Conservation (phyloP, 1,284 basidiomycete genomes). For the Ustilago lituana region DNA sequence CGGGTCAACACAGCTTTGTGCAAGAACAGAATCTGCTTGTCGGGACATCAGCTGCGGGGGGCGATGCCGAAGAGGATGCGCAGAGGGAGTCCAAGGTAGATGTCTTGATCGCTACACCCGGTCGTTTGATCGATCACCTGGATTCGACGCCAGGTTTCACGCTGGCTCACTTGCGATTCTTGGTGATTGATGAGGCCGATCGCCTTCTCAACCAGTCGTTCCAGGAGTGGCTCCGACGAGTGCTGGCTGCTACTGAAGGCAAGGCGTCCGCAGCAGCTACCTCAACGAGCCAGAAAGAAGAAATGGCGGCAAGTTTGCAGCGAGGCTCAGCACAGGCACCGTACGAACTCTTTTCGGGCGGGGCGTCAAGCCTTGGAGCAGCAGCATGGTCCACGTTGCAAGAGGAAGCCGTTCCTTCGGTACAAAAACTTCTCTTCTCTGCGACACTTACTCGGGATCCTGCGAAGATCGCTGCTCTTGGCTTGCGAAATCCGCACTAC, state of each 20-base stretch:
- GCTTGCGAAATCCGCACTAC: conserved; percentile 83
- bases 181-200: conserved; percentile 98
- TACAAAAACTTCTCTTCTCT: conserved; percentile 95
- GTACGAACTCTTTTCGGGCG: conserved; percentile 15
- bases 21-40: conserved; percentile 63
- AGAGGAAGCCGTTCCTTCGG: conserved; percentile 66
- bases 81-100: conserved; percentile 73
- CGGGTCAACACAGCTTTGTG: conserved; percentile 64
- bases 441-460: conserved; percentile 95
- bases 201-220: conserved; percentile 92
- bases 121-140: conserved; percentile 91
- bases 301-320: background rate
- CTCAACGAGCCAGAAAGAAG: background rate
- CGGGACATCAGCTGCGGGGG: background rate
- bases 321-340: conserved; percentile 18
- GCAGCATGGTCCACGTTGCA: conserved; percentile 25
- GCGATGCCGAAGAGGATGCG: conserved; percentile 9
- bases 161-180: conserved; percentile 89
- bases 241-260: conserved; percentile 47
- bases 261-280: background rate
- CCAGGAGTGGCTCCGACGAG: conserved; percentile 80
- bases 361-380: conserved; percentile 15
- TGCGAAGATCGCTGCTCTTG: conserved; percentile 84
- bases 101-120: conserved; percentile 93
- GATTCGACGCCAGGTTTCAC: conserved; percentile 85